Conservation (phyloP, 106 monocot genomes). For the Apostasia shenzhenica region DNA sequence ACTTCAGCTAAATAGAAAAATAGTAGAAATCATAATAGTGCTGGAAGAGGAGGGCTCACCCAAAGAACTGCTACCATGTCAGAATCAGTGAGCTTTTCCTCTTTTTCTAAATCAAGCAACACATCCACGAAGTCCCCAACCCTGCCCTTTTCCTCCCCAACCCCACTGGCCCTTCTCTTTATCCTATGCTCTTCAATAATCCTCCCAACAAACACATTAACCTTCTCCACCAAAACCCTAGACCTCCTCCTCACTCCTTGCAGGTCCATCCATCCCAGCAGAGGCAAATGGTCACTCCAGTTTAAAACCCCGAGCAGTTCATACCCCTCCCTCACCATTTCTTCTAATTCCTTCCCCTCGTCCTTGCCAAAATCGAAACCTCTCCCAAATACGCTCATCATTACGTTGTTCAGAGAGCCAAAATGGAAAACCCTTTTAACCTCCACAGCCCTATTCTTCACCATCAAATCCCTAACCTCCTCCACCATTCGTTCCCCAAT, state of each 20-base stretch:
- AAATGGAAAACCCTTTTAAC: slow-evolving; percentile 44
- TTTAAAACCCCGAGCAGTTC: slow-evolving; percentile 55
- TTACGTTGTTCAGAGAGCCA: slow-evolving; percentile 44
- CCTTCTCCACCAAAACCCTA: slow-evolving; percentile 22
- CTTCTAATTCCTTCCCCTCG: slow-evolving; percentile 40
- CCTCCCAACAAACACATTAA: slow-evolving; percentile 40
- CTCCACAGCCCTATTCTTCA: slow-evolving; percentile 23
- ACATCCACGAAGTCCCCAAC: slow-evolving; percentile 41
- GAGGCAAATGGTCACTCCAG: slow-evolving; percentile 60
- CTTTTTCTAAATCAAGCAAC: slow-evolving; percentile 27
- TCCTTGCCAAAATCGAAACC: slow-evolving; percentile 23
- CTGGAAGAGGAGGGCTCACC: slow-evolving; percentile 18
- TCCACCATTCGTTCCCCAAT: slow-evolving; percentile 44
- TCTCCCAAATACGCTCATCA: slow-evolving; percentile 62
- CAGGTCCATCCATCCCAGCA: slow-evolving; percentile 46
- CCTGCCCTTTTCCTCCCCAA: neutral
- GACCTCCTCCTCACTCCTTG: slow-evolving; percentile 64
- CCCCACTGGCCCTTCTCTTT: slow-evolving; percentile 1
- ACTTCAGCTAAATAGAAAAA: neutral
- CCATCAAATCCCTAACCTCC: slow-evolving; percentile 24
- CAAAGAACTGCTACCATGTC: slow-evolving; percentile 64
- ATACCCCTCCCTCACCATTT: slow-evolving; percentile 59
- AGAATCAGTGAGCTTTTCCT: slow-evolving; percentile 33
- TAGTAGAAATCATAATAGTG: neutral
- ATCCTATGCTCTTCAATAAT: slow-evolving; percentile 56